Conservation (phyloP, 169 alveolate species). For the Cryptosporidium sp. region DNA sequence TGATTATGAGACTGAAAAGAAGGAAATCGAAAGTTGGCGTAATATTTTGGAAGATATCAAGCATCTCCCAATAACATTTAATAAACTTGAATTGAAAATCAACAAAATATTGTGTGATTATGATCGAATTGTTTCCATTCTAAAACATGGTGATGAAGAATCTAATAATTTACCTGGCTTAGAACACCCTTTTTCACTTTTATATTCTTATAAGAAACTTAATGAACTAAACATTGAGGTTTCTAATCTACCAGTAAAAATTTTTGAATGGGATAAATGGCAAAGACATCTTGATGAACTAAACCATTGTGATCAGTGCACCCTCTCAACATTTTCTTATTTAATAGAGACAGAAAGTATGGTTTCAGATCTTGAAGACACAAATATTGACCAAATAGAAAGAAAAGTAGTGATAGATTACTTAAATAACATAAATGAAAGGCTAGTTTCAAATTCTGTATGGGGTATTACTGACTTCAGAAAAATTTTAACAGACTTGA, state of each 20-base stretch:
- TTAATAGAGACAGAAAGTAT: background rate
- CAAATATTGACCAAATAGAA: background rate
- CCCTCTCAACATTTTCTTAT: slow-evolving; percentile 17
- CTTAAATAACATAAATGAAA: background rate
- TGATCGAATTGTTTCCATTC: background rate
- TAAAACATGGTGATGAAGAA: slow-evolving; percentile 7
- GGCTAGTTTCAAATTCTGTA: slow-evolving; percentile 10
- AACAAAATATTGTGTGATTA: slow-evolving; percentile 21
- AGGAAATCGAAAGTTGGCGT: slow-evolving; percentile 20
- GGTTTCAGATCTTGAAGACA: background rate
- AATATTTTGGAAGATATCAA: slow-evolving; percentile 28
- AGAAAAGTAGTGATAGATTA: slow-evolving; percentile 1
- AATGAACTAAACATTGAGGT: background rate
- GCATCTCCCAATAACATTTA: slow-evolving; percentile 24
- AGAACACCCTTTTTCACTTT: slow-evolving; percentile 40
- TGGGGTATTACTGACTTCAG: slow-evolving; percentile 37
- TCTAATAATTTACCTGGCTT: background rate
- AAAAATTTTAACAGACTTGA: slow-evolving; percentile 15
- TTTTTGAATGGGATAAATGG: slow-evolving; percentile 60
- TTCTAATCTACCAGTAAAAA: slow-evolving; percentile 22
- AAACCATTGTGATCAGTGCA: slow-evolving; percentile 1
- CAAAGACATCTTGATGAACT: slow-evolving; percentile 25
- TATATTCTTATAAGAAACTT: slow-evolving; percentile 28
- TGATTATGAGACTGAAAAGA: slow-evolving; percentile 6
- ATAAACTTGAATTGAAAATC: slow-evolving; percentile 31